These are phyloP conservation scores for Plasmopara viticola DNA, from an alignment of 352 stramenopile genomes.

Conservation along the genomic window DNA sequence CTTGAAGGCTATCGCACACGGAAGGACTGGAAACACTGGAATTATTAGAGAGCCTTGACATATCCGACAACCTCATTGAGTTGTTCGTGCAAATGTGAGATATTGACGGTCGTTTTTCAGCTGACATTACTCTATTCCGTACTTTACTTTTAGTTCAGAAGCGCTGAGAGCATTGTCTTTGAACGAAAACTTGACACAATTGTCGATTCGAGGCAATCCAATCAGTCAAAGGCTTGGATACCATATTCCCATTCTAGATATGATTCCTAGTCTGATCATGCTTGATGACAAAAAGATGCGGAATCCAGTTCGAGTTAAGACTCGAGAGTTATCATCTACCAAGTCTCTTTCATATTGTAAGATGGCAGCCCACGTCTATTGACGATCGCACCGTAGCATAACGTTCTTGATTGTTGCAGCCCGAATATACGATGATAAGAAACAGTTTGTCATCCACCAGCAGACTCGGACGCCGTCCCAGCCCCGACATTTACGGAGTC, in stretches of 20 bases:
- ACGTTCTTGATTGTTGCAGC: constrained; percentile 22
- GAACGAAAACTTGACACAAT: constrained; percentile 62
- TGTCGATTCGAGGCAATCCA: constrained; percentile 61
- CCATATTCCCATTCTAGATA: constrained; percentile 62
- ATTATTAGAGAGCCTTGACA: constrained; percentile 50
- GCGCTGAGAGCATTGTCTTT: constrained; percentile 55
- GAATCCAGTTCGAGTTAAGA: constrained; percentile 36
- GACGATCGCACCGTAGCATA: not conserved
- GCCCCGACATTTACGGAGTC: constrained; percentile 31
- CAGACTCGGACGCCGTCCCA: constrained; percentile 31
- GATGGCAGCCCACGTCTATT: constrained; percentile 5
- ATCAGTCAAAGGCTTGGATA: constrained; percentile 55
- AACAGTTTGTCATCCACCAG: constrained; percentile 63
- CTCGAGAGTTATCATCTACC: constrained; percentile 20
- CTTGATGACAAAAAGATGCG: constrained; percentile 76
- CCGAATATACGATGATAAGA: constrained; percentile 76
- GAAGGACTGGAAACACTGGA: constrained; percentile 61
- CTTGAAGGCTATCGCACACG: constrained; percentile 42
- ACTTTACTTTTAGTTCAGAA: constrained; percentile 31
- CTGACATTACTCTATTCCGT: too few species aligned
- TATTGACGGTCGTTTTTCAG: not conserved
- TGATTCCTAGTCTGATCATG: constrained; percentile 66
- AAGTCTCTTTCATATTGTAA: constrained; percentile 77
- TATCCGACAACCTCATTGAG: constrained; percentile 77
- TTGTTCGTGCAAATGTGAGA: constrained; percentile 28